Conservation (phyloP, 2,329 filamentous ascomycete species). For the Lachnellula arida region DNA sequence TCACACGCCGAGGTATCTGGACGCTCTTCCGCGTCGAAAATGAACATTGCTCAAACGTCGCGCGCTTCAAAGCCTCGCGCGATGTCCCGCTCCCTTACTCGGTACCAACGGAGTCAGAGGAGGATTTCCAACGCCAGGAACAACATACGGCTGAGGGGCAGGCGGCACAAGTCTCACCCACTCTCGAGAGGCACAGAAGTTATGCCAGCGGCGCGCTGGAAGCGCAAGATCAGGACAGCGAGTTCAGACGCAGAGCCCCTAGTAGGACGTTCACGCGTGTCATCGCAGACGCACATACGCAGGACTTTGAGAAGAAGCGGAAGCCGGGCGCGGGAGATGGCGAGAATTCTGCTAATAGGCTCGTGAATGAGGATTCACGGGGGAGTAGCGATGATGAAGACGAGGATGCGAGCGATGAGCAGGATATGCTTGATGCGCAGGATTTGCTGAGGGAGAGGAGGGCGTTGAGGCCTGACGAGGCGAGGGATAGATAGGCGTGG, state of each 20-base stretch:
- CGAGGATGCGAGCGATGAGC: conserved; percentile 21
- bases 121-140: conserved; percentile 10
- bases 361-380: conserved; percentile 6
- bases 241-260: conserved; percentile 5
- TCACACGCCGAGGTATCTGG: conserved; percentile 85
- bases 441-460: conserved; percentile 16
- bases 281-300: conserved; percentile 78
- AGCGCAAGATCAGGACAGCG: conserved; percentile 10
- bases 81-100: conserved; percentile 81
- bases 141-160: background rate
- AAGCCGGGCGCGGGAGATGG: conserved; percentile 29
- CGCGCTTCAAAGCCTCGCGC: conserved; percentile 81
- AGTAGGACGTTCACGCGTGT: conserved; percentile 51
- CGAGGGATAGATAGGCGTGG: background rate
- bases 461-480: background rate
- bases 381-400: conserved; percentile 16
- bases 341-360: conserved; percentile 5
- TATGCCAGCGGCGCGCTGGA: conserved; percentile 21
- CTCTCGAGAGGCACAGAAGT: conserved; percentile 18
- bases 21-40: conserved; percentile 93
- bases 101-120: conserved; percentile 16
- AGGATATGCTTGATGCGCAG: conserved; percentile 23
- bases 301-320: conserved; percentile 85
- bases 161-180: conserved; percentile 14
- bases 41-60: conserved; percentile 91